Base-by-base conservation (phyloP, 257 asterid species). In the Handroanthus guayacan region DNA sequence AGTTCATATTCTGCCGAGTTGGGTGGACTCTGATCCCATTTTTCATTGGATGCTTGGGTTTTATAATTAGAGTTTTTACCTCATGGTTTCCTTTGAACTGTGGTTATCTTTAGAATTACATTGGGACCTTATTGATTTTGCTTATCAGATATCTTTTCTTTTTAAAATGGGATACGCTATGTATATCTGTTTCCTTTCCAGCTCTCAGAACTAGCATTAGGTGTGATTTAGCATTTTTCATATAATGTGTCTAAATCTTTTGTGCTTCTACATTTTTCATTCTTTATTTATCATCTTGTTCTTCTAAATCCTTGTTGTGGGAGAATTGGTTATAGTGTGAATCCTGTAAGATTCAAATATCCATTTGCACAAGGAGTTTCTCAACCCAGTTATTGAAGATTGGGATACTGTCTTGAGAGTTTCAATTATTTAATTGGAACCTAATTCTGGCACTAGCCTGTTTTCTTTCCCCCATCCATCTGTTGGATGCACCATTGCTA, bases 41-140 rank as follows among this genome's bases (percentile, higher is more conserved):
- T 50, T 52, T 3, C 71, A 16, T 76, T 34, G 72, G 45, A 16
- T 45, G 58, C 31, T 66, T 57, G 31, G 37, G 66, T 44, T 61
- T 60, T 55, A 71, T 66, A 76, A 47, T 25, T 76, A 67, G 67
- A 64, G 63, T 76, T 72, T 43, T 75, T 16, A 43, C 25, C 18
- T 37, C 67, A 48, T 51, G 67, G 68, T 48, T 34, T 66, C 34
- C 9, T 10, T 50, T 17, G 18, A 31, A 5, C 36, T 57, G 39
- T 62, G n/a, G 0, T 68, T 13, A 17, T 62, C 34, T 43, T 62
- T 63, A 1, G 47, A 45, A 37, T 61, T 31, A 20, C 31, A 52
- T 52, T 31, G 12, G 48, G 45, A 17, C 41, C n/a, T 31, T 38
- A 41, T 17, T 51, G 47, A 18, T 25, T 62, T 18, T 41, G n/a